These are phyloP conservation scores for Cinnamomum chago DNA, from an alignment of 164 flowering plant genomes.

Conservation along the genomic window DNA sequence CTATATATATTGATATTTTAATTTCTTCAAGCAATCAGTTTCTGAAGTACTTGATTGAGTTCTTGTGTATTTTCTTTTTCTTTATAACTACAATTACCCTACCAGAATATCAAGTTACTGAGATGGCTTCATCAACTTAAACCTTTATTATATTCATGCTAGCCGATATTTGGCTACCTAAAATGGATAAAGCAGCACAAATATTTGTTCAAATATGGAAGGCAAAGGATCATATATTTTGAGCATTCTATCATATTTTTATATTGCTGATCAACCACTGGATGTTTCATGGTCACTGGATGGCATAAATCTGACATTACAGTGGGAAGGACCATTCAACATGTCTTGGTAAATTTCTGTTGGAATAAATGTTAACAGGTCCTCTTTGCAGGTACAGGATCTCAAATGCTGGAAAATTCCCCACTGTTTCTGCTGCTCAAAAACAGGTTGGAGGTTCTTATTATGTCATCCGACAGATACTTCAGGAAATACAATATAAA, in stretches of 20 bases:
- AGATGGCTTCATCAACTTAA: not conserved
- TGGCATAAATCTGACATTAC: not conserved
- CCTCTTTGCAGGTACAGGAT: slow-evolving; percentile 48
- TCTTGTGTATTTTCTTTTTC: too few relatives aligned
- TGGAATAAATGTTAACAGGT: not conserved
- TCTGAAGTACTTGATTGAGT: too few relatives aligned
- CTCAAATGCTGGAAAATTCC: slow-evolving; percentile 55
- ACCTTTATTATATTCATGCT: not conserved
- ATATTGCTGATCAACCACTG: not conserved
- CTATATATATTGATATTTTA: too few relatives aligned
- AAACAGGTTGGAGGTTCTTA: slow-evolving; percentile 60
- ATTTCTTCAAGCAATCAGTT: too few relatives aligned
- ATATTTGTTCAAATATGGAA: not conserved
- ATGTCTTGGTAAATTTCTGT: slow-evolving; percentile 1
- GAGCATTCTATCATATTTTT: not conserved
- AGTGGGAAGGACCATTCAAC: not conserved
- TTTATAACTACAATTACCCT: too few relatives aligned
- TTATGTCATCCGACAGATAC: slow-evolving; percentile 38
- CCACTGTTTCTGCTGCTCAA: slow-evolving; percentile 22
- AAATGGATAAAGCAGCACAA: not conserved
- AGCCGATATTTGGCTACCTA: not conserved
- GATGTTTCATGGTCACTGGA: not conserved
- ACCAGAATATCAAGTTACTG: too few relatives aligned
- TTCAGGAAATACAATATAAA: slow-evolving; percentile 52
- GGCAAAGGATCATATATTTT: not conserved